Evolutionary conservation across 495 filamentous ascomycete genomes (phyloP).

Genomic region (Penicillium simplicissimum): DNA sequence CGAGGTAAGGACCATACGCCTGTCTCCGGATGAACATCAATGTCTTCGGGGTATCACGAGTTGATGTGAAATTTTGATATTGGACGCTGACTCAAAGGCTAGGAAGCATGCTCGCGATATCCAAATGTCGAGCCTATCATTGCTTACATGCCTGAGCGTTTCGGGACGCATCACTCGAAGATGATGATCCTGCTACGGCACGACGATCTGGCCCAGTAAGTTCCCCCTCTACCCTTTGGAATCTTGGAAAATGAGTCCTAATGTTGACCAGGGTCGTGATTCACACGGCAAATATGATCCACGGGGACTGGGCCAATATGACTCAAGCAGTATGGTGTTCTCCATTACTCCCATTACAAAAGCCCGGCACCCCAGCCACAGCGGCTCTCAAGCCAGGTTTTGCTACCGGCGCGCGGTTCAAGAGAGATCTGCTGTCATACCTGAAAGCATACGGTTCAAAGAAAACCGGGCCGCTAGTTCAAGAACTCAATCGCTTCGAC

Average conservation of each 20-base stretch:
- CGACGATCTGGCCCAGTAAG: conserved; percentile 71
- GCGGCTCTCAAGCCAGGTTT: conserved; percentile 26
- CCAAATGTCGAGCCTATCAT: conserved; percentile 68
- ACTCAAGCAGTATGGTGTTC: conserved; percentile 82
- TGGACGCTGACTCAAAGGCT: neutral
- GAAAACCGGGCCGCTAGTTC: conserved; percentile 53
- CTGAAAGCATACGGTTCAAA: conserved; percentile 63
- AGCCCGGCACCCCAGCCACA: conserved; percentile 4
- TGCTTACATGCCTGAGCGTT: conserved; percentile 82
- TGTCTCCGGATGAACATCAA: neutral
- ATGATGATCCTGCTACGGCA: conserved; percentile 81
- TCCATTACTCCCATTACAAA: conserved; percentile 62
- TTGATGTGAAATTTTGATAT: neutral
- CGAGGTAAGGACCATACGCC: conserved; percentile 49
- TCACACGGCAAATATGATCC: conserved; percentile 88
- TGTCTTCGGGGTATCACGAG: neutral
- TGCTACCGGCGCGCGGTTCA: conserved; percentile 71
- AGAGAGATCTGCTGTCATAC: conserved; percentile 73
- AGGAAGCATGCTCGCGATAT: conserved; percentile 63
- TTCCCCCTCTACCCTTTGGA: neutral
- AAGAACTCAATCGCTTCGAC: conserved; percentile 63
- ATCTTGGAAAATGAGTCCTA: neutral
- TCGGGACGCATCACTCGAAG: conserved; percentile 87
- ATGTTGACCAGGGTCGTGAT: conserved; percentile 59
- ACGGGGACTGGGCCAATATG: conserved; percentile 84